phyloP scores from a whole-genome alignment of 2,329 filamentous ascomycete genomes.

The Exophiala phaeomuriformis region DNA sequence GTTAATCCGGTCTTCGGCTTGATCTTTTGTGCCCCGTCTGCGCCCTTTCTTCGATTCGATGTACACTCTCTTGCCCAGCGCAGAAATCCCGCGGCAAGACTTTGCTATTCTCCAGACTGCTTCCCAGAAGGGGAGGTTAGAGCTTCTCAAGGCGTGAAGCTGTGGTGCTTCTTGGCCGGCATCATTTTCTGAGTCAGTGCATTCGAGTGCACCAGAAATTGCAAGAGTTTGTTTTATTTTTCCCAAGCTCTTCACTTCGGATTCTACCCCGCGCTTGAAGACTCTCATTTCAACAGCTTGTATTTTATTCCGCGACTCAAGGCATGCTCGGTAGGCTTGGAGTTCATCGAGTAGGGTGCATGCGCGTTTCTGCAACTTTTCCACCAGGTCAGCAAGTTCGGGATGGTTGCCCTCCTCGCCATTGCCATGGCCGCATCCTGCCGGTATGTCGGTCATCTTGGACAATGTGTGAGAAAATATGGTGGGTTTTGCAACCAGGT shows the following conservation, averaged over 20 bases:
- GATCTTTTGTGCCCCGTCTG: constrained; percentile 5
- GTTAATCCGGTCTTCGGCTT: constrained; percentile 12
- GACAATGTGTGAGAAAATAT: not conserved
- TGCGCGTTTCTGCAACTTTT: constrained; percentile 12
- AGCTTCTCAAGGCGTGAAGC: constrained; percentile 55
- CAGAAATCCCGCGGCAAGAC: constrained; percentile 48
- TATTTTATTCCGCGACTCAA: constrained; percentile 39
- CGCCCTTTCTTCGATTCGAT: constrained; percentile 12
- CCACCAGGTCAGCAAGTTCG: not conserved
- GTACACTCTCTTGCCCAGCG: constrained; percentile 51
- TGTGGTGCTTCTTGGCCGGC: constrained; percentile 27
- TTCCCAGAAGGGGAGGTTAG: constrained; percentile 59
- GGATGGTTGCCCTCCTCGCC: not conserved
- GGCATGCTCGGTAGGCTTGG: constrained; percentile 38
- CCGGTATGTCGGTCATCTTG: not conserved
- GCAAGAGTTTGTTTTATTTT: constrained; percentile 31
- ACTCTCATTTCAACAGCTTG: constrained; percentile 45
- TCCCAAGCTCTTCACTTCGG: constrained; percentile 44
- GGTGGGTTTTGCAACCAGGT: not conserved
- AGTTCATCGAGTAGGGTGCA: constrained; percentile 39
- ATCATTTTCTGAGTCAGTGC: constrained; percentile 14
- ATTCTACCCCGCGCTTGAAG: constrained; percentile 42
- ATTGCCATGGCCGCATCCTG: not conserved
- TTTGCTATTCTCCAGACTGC: constrained; percentile 58
- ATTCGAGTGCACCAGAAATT: not conserved